Evolutionary conservation across 805 yeast genomes (phyloP).

Genomic region (Komagataella populi): DNA sequence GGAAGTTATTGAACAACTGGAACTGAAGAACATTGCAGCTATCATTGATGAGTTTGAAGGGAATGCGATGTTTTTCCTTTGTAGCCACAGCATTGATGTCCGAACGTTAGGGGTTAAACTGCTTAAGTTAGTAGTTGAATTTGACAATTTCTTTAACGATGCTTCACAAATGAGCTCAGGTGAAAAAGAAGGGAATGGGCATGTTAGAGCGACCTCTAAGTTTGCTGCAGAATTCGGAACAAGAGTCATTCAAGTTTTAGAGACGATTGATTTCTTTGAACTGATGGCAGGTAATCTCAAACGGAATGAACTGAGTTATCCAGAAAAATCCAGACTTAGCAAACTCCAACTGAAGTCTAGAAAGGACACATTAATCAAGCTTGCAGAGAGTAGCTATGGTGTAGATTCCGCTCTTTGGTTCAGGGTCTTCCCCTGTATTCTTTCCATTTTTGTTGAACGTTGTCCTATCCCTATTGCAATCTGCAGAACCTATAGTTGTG

Average conservation of each 20-base stretch:
- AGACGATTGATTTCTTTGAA: slow-evolving; percentile 52
- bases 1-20: slow-evolving; percentile 40
- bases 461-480: slow-evolving; percentile 93
- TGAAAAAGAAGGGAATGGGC: slow-evolving; percentile 12
- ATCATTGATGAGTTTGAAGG: slow-evolving; percentile 94
- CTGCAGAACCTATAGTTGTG: slow-evolving; percentile 83
- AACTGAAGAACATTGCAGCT: slow-evolving; percentile 67
- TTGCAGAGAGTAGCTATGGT: slow-evolving; percentile 89
- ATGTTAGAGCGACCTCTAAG: slow-evolving; percentile 49
- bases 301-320: slow-evolving; percentile 43
- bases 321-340: slow-evolving; percentile 62
- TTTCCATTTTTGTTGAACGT: slow-evolving; percentile 56
- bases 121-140: slow-evolving; percentile 65
- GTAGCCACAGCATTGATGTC: slow-evolving; percentile 71
- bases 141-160: slow-evolving; percentile 58
- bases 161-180: not conserved
- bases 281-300: slow-evolving; percentile 32
- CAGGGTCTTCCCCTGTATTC: slow-evolving; percentile 64
- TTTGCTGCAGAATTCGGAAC: slow-evolving; percentile 74
- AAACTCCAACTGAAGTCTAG: slow-evolving; percentile 45
- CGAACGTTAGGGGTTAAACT: slow-evolving; percentile 68
- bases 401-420: slow-evolving; percentile 97
- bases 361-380: slow-evolving; percentile 52
- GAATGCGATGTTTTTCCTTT: slow-evolving; percentile 80
- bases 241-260: slow-evolving; percentile 63